Base-by-base conservation (phyloP, 2,329 filamentous ascomycete species). In the Tolypocladium paradoxum region DNA sequence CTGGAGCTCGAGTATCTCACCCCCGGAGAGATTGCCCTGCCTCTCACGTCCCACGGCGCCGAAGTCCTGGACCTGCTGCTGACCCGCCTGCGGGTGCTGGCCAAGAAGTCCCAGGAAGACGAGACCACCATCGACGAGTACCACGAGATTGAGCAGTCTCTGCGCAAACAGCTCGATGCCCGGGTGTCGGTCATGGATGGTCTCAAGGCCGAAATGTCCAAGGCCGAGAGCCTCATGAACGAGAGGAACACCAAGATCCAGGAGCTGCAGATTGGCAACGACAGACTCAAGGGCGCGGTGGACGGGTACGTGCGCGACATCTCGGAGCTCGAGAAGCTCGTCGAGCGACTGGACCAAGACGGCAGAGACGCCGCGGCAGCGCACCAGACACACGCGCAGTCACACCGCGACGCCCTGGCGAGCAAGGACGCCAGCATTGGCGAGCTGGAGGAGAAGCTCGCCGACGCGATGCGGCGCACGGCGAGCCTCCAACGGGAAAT, bases 1-100 rank as follows among this genome's bases (percentile, higher is more conserved):
- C 67, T 84, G 0, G 81, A 84, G 58, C 74, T 84, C 2, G 82
- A 84, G 63, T 83, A 83, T 60, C 71, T 84, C 22, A 78, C 75
- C 0, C 81, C 81, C 0, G 81, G 81, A 6, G 81, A 84, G 61
- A 68, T 77, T n/a, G 60, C 72, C 0, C 70, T 82, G 0, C 77
- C 79, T 0, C 67, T 82, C 0, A 73, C 73, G 0, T 74, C 75
- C 0, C 75, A 75, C 49, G 80, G 80, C 2, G 76, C 76, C 1
- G 73, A 78, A 50, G 72, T 84, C 0, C 71, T 85, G 0, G 77
- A 81, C 53, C 70, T 82, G 14, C 62, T 84, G 6, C 71, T 84
- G 0, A 61, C 62, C 0, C 70, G 75, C 0, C 71, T 84, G 2
- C 74, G 77, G 2, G 68, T 71, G 16, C 70, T 84, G 34, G 68